phyloP scores from a whole-genome alignment of 2,329 filamentous ascomycete species.

The Alternaria gansuensis region DNA sequence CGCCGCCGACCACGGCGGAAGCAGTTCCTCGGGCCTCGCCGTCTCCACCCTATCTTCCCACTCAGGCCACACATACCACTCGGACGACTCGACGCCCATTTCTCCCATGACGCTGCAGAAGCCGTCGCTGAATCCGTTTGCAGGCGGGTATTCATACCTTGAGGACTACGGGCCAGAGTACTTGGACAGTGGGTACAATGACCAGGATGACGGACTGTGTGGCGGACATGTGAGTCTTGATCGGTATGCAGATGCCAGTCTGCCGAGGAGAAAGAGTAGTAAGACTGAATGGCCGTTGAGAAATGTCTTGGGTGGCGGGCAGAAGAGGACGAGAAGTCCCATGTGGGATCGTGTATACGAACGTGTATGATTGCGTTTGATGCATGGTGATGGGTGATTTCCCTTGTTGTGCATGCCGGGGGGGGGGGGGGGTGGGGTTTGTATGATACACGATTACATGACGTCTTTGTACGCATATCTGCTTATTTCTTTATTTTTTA shows the following conservation, averaged over 20 bases:
- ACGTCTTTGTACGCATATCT: constrained; percentile 3
- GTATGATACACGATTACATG: constrained; percentile 14
- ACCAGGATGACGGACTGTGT: constrained; percentile 42
- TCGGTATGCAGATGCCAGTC: constrained; percentile 34
- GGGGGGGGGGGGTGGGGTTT: no score
- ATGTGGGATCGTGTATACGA: constrained; percentile 49
- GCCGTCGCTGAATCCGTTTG: constrained; percentile 36
- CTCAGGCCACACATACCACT: constrained; percentile 14
- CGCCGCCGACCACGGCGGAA: constrained; percentile 34
- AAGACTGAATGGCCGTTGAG: constrained; percentile 47
- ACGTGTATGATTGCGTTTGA: constrained; percentile 24
- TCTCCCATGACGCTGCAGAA: constrained; percentile 28
- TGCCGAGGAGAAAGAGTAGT: constrained; percentile 24
- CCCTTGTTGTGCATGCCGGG: constrained; percentile 29
- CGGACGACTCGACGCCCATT: constrained; percentile 24
- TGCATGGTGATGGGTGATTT: constrained; percentile 18
- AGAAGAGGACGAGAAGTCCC: constrained; percentile 38
- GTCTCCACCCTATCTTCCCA: constrained; percentile 21
- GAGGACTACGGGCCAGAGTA: constrained; percentile 50
- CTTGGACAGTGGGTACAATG: constrained; percentile 16
- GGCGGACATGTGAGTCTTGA: constrained; percentile 43
- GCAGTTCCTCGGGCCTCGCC: constrained; percentile 37
- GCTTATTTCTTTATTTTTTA: not conserved
- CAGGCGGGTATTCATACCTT: constrained; percentile 38
- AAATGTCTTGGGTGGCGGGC: constrained; percentile 28